These are phyloP conservation scores for Lipomyces sp. DNA, from an alignment of 805 yeast species.

Conservation along the genomic window DNA sequence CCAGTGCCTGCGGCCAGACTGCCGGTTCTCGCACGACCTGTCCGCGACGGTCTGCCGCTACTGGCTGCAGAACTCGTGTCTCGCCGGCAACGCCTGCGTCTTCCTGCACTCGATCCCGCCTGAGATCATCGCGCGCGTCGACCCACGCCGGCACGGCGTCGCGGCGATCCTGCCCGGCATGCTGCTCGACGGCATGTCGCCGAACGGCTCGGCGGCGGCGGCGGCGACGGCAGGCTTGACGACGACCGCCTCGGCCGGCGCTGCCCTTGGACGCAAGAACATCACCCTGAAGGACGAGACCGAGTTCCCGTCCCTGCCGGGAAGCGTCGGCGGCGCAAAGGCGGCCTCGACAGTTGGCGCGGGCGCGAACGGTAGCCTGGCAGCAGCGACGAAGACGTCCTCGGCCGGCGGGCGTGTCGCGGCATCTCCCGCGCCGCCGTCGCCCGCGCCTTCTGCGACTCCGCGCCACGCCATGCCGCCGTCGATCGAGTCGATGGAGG, in stretches of 20 bases:
- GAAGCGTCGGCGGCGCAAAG: neutral
- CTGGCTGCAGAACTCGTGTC: slow-evolving; percentile 47
- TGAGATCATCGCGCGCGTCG: slow-evolving; percentile 24
- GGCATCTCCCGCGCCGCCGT: no score
- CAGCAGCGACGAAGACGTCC: no score
- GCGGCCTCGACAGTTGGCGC: no score
- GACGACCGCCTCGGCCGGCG: neutral
- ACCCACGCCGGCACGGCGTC: slow-evolving; percentile 10
- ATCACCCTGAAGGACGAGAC: slow-evolving; percentile 19
- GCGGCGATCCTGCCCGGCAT: slow-evolving; percentile 8
- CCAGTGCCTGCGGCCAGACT: slow-evolving; percentile 45
- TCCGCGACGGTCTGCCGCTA: slow-evolving; percentile 45
- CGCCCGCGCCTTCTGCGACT: no score
- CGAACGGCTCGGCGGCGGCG: neutral
- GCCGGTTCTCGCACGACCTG: slow-evolving; percentile 48
- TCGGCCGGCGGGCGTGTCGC: no score
- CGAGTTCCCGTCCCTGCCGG: slow-evolving; percentile 20
- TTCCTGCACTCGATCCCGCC: slow-evolving; percentile 44
- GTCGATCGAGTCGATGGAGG: slow-evolving; percentile 18
- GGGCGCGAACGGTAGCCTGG: no score
- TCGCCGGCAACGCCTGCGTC: slow-evolving; percentile 44
- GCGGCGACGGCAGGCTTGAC: neutral
- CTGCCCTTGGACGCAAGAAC: neutral
- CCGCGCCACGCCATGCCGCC: no score
- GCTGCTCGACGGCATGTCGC: neutral